These are phyloP conservation scores for Geotrichum europaeum DNA, from an alignment of 1,139 yeast genomes.

Conservation along the genomic window DNA sequence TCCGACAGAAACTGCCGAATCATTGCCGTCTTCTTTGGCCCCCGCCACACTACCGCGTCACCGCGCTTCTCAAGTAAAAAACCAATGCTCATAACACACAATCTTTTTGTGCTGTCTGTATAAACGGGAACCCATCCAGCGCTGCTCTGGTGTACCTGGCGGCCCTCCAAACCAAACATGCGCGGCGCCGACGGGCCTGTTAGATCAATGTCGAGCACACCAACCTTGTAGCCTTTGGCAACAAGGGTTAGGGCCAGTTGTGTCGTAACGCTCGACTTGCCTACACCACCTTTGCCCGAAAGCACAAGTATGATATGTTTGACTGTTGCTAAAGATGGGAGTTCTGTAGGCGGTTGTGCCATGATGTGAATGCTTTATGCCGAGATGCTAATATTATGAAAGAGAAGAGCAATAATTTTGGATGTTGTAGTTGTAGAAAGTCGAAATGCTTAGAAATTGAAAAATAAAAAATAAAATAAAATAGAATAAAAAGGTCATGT, in stretches of 20 bases:
- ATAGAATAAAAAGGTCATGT: background rate
- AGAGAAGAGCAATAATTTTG: background rate
- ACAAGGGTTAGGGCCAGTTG: constrained; percentile 81
- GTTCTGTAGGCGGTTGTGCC: constrained; percentile 5
- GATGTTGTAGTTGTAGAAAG: background rate
- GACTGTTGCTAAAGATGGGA: constrained; percentile 50
- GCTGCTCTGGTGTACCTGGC: constrained; percentile 73
- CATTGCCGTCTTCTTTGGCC: constrained; percentile 98
- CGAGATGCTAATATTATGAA: background rate
- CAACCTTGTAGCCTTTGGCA: constrained; percentile 67
- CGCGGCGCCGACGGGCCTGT: constrained; percentile 97
- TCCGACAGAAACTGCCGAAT: constrained; percentile 86
- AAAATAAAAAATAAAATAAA: background rate
- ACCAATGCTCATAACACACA: constrained; percentile 80
- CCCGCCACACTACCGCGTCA: constrained; percentile 94
- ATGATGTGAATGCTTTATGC: background rate
- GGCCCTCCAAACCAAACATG: constrained; percentile 84
- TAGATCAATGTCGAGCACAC: constrained; percentile 88
- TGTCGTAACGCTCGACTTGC: constrained; percentile 91
- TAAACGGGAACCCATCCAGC: constrained; percentile 92
- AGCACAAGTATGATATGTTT: constrained; percentile 75
- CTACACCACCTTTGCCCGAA: constrained; percentile 97
- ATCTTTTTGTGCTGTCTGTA: constrained; percentile 33
- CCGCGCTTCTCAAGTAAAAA: constrained; percentile 78
- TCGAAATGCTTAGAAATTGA: background rate